A percentile compares a stretch with the other conserved stretches of the same genome.
These are phyloP conservation scores for Cordyceps militaris DNA, from an alignment of 2,329 filamentous ascomycete genomes.

Conservation along the genomic window DNA sequence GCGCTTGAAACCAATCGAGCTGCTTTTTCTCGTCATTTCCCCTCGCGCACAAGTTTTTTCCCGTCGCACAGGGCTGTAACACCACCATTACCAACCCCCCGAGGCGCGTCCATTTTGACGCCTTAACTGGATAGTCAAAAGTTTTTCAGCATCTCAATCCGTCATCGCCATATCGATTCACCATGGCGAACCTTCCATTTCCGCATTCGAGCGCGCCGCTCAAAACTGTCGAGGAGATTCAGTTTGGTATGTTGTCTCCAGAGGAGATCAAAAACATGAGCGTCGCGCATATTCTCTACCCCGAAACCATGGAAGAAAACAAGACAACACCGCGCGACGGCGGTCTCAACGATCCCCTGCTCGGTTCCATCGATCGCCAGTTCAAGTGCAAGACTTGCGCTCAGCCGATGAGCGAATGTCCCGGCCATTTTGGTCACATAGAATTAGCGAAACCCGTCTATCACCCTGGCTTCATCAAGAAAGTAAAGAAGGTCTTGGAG, in stretches of 20 bases:
- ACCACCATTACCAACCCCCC: not conserved
- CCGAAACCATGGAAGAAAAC: slow-evolving; percentile 99
- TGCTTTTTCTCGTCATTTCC: slow-evolving; percentile 15
- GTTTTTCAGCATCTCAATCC: slow-evolving; percentile 8
- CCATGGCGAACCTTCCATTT: slow-evolving; percentile 89
- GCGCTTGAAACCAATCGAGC: slow-evolving; percentile 16
- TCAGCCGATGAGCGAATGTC: slow-evolving; percentile 91
- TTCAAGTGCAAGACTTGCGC: slow-evolving; percentile 96
- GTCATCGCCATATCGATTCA: slow-evolving; percentile 31
- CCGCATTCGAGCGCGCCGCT: slow-evolving; percentile 89
- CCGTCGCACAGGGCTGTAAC: not conserved
- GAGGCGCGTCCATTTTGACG: slow-evolving; percentile 15
- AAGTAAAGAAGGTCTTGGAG: slow-evolving; percentile 98
- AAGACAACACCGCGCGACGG: slow-evolving; percentile 83
- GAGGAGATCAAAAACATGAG: slow-evolving; percentile 99
- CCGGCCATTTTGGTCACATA: slow-evolving; percentile 97
- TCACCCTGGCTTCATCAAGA: slow-evolving; percentile 92
- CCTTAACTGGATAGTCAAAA: slow-evolving; percentile 17
- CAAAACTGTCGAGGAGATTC: slow-evolving; percentile 97
- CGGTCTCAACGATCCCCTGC: slow-evolving; percentile 89
- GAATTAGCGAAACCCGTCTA: slow-evolving; percentile 95
- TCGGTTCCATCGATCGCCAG: slow-evolving; percentile 92
- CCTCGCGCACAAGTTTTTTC: not conserved
- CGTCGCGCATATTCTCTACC: slow-evolving; percentile 90
- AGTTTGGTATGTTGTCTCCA: slow-evolving; percentile 94